Evolutionary conservation across 805 yeast species (phyloP).

Genomic region (Barnettozyma siamensis): DNA sequence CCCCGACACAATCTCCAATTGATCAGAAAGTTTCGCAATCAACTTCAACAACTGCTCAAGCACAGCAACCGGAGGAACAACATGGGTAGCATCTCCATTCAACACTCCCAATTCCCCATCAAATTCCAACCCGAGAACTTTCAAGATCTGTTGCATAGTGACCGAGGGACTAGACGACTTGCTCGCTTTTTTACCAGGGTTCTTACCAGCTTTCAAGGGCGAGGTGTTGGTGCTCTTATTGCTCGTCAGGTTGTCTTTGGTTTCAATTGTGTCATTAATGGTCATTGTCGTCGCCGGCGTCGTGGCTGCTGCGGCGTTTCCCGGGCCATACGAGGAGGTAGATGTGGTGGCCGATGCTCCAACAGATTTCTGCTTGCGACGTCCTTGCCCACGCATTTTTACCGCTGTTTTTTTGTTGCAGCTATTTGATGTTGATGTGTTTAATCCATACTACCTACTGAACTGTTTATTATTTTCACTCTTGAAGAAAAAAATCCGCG

Average conservation of each 20-base stretch:
- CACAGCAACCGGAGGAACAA: conserved; percentile 28
- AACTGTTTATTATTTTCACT: not conserved
- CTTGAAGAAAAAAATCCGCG: too few species aligned
- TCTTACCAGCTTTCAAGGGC: conserved; percentile 15
- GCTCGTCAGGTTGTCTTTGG: too few species aligned
- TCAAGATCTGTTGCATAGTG: conserved; percentile 45
- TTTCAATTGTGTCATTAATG: too few species aligned
- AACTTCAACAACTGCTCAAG: conserved; percentile 27
- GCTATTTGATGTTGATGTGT: not conserved
- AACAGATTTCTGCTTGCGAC: conserved; percentile 4
- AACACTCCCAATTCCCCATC: conserved; percentile 56
- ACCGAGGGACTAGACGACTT: conserved; percentile 33
- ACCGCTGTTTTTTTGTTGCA: not conserved
- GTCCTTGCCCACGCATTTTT: conserved; percentile 7
- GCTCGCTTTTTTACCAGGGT: conserved; percentile 24
- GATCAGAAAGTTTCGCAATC: conserved; percentile 37
- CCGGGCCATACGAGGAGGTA: too few species aligned
- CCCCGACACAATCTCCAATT: conserved; percentile 27
- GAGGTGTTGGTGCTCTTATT: not conserved
- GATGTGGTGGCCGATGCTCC: not conserved
- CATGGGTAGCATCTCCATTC: conserved; percentile 50
- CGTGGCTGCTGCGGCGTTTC: not conserved
- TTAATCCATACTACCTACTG: too few species aligned
- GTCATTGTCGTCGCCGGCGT: too few species aligned
- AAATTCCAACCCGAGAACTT: conserved; percentile 46